These are phyloP conservation scores for Pyrrhoderma noxium DNA, from an alignment of 1,284 basidiomycete species.

Conservation along the genomic window DNA sequence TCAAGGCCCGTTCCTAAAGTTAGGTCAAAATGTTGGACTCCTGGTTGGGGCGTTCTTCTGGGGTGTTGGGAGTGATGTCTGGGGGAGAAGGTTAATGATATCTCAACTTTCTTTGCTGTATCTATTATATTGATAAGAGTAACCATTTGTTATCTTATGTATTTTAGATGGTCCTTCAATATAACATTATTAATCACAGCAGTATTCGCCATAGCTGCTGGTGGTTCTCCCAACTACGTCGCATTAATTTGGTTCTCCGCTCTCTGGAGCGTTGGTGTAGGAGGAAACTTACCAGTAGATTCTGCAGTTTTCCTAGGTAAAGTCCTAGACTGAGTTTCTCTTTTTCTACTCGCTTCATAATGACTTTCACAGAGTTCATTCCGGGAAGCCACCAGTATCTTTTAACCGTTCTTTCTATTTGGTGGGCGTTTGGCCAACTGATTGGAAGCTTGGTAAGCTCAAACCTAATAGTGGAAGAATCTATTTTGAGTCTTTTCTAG, in stretches of 20 bases:
- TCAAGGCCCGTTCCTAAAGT: slow-evolving; percentile 44
- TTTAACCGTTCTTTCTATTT: slow-evolving; percentile 60
- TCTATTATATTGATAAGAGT: background rate
- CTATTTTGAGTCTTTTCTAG: slow-evolving; percentile 16
- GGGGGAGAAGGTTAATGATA: slow-evolving; percentile 44
- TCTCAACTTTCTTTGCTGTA: background rate
- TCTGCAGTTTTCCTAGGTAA: slow-evolving; percentile 56
- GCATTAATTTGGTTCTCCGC: slow-evolving; percentile 40
- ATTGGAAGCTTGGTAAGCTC: slow-evolving; percentile 50
- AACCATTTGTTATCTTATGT: slow-evolving; percentile 27
- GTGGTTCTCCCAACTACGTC: slow-evolving; percentile 36
- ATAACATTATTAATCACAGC: slow-evolving; percentile 53
- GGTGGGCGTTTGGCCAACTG: slow-evolving; percentile 66
- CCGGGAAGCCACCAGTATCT: slow-evolving; percentile 64
- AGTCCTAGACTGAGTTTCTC: background rate
- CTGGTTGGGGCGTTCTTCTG: slow-evolving; percentile 60
- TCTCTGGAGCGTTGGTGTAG: slow-evolving; percentile 40
- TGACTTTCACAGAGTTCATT: slow-evolving; percentile 42
- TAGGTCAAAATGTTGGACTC: slow-evolving; percentile 52
- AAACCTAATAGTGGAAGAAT: slow-evolving; percentile 21
- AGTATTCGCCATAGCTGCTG: slow-evolving; percentile 45
- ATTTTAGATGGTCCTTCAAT: slow-evolving; percentile 52
- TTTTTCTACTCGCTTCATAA: background rate
- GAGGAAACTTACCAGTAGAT: slow-evolving; percentile 55
- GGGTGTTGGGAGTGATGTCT: slow-evolving; percentile 58